Evolutionary conservation across 768 basidiomycete genomes (phyloP), one percentile per base, ranked within the genome.

Genomic region (Lactifluus rugatus): DNA sequence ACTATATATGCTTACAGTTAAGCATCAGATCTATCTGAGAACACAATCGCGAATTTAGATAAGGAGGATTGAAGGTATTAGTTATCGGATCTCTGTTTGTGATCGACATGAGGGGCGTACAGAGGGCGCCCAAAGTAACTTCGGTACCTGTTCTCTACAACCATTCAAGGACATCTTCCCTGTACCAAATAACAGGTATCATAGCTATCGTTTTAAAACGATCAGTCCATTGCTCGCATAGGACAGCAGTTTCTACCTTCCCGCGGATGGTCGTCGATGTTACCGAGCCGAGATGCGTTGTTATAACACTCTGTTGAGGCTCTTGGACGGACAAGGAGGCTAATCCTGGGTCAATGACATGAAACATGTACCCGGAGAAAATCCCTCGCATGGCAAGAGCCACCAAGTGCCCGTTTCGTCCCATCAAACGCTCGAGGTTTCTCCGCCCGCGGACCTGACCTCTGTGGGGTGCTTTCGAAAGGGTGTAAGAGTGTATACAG

Each of bases 1-100:
- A n/a, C 54, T 51, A 60, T 55, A 50, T 55, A 50, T 60, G 54
- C 53, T 39, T 55, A 54, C 58, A 48, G 58, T 46, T 54, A 32
- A 11, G 28, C n/a, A 26, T 60, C 48, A 23, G 53, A 50, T 44
- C 19, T n/a, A 23, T 44, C 47, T 37, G 41, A 25, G 34, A 55
- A 46, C 25, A 14, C 19, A 8, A 17, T 45, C 26, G 36, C 31
- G 45, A 39, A n/a, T 50, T 57, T 50, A 41, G 19, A 41, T 42
- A 55, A 46, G 49, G 54, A 52, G 46, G 21, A 11, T 60, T 10
- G 21, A 34, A 34, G 26, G 23, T 13, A 26, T 44, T 19, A 19
- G 17, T 41, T 47, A 51, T 56, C 54, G 17, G 54, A 56, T 56
- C 37, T 42, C 21, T 39, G 37, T 56, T 46, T 23, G 8, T 32